Percentiles rank a stretch among this genome's conserved stretches.
phyloP scores from a whole-genome alignment of 2,329 filamentous ascomycete genomes.

The Delphinella strobiligena region DNA sequence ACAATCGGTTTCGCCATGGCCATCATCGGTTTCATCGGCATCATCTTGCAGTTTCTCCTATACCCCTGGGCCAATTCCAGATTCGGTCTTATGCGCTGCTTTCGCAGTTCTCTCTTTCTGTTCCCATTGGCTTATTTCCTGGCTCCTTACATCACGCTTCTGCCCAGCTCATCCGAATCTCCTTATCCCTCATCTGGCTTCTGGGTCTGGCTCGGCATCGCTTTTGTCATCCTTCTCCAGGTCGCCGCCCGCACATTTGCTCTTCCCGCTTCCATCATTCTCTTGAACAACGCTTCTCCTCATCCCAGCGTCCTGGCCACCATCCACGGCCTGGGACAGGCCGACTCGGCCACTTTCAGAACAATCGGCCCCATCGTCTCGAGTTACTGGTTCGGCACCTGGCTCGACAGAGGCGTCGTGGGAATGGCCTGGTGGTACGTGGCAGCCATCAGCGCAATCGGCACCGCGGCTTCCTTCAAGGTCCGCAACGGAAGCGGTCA shows the following conservation, averaged over 20 bases:
- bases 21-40: slow-evolving; percentile 63
- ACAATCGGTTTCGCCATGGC: slow-evolving; percentile 69
- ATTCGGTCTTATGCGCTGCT: slow-evolving; percentile 57
- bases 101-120: slow-evolving; percentile 54
- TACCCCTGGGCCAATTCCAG: slow-evolving; percentile 57
- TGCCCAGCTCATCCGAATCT: slow-evolving; percentile 42
- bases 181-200: slow-evolving; percentile 41
- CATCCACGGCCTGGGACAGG: slow-evolving; percentile 47
- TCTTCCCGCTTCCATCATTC: slow-evolving; percentile 43
- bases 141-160: slow-evolving; percentile 57
- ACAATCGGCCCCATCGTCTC: slow-evolving; percentile 45
- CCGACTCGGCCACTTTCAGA: slow-evolving; percentile 40
- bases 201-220: slow-evolving; percentile 53
- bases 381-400: slow-evolving; percentile 42
- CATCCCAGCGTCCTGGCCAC: slow-evolving; percentile 45
- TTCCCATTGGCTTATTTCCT: slow-evolving; percentile 60
- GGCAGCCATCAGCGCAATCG: slow-evolving; percentile 41
- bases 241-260: slow-evolving; percentile 62
- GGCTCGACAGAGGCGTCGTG: slow-evolving; percentile 41
- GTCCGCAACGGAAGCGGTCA: slow-evolving; percentile 55
- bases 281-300: slow-evolving; percentile 47
- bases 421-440: slow-evolving; percentile 47
- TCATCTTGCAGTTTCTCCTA: slow-evolving; percentile 56
- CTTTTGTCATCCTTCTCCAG: slow-evolving; percentile 53
- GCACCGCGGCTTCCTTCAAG: slow-evolving; percentile 46